Conservation (phyloP, 257 asterid species). For the Solanum bulbocastanum region DNA sequence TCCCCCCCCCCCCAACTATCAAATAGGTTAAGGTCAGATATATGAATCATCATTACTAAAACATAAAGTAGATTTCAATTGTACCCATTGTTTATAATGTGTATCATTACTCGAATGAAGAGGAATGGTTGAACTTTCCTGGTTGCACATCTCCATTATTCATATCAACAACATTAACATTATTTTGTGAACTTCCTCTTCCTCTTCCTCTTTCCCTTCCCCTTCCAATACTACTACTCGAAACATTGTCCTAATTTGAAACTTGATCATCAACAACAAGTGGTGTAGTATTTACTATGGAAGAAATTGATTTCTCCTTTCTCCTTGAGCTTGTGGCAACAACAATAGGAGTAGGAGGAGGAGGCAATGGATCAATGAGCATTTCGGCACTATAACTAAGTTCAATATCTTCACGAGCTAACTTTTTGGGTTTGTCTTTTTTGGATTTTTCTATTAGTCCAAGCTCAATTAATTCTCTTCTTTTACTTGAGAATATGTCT, state of each 20-base stretch:
- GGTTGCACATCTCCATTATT: neutral
- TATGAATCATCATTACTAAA: neutral
- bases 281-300: neutral
- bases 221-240: neutral
- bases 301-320: constrained; percentile 6
- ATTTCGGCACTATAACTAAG: neutral
- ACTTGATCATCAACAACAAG: neutral
- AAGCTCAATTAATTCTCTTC: neutral
- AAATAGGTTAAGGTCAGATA: neutral
- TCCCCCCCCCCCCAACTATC: neutral
- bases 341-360: neutral
- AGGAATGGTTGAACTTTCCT: neutral
- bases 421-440: neutral
- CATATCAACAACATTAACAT: neutral
- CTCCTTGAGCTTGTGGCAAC: neutral
- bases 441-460: neutral
- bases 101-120: neutral
- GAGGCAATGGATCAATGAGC: neutral
- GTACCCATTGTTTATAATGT: neutral
- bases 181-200: neutral
- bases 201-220: neutral
- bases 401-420: neutral
- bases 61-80: neutral
- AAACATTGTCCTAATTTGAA: neutral
- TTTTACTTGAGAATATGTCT: neutral